phyloP scores from a whole-genome alignment of 306 rosid genomes.

The Senna tora region DNA sequence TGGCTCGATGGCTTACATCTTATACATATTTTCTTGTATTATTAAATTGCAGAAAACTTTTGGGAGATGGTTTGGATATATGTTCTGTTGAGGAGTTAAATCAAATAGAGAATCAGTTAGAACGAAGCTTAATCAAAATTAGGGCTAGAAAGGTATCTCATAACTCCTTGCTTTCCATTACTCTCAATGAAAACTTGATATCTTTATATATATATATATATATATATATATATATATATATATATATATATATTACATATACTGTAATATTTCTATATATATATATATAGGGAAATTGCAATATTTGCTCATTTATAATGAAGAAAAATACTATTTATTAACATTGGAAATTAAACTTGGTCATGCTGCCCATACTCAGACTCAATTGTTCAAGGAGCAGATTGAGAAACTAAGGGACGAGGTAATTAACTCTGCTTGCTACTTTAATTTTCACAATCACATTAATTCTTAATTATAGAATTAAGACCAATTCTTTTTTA shows the following conservation, averaged over 20 bases:
- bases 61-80: conserved; percentile 73
- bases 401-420: conserved; percentile 67
- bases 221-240: too few relatives aligned
- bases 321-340: neutral
- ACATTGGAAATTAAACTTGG: conserved; percentile 33
- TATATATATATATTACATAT: neutral
- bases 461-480: too few relatives aligned
- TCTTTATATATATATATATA: neutral
- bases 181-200: neutral
- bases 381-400: conserved; percentile 60
- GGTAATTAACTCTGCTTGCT: conserved; percentile 46
- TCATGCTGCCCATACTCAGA: conserved; percentile 46
- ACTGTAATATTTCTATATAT: too few relatives aligned
- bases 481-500: too few relatives aligned
- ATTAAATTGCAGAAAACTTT: conserved; percentile 57
- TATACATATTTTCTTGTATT: too few relatives aligned
- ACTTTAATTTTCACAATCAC: neutral
- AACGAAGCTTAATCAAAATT: conserved; percentile 70
- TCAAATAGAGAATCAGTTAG: conserved; percentile 68
- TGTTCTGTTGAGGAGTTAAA: conserved; percentile 65
- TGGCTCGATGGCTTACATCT: too few relatives aligned
- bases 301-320: neutral
- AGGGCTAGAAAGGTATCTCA: conserved; percentile 52
- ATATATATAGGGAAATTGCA: neutral
- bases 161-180: neutral